phyloP scores from a whole-genome alignment of 768 basidiomycete species.

The Chalciporus chontae region DNA sequence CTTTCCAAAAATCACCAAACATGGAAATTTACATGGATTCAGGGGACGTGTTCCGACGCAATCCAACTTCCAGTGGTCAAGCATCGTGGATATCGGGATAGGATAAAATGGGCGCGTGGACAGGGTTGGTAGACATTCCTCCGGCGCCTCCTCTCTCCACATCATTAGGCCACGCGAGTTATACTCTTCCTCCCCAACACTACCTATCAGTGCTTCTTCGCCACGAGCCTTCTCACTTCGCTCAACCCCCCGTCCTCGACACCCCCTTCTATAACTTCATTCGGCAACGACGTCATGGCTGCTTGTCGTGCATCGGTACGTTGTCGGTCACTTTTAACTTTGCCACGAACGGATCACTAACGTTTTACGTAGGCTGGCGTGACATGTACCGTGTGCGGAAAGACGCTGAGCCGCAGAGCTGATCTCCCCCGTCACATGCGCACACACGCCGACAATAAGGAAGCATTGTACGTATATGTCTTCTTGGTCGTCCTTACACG shows the following conservation, averaged over 20 bases:
- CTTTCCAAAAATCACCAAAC: slow-evolving; percentile 15
- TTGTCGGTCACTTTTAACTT: not conserved
- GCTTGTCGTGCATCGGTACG: slow-evolving; percentile 7
- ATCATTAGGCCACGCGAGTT: not conserved
- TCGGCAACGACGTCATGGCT: slow-evolving; percentile 6
- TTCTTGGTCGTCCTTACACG: no score
- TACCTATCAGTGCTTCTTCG: not conserved
- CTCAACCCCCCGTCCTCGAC: not conserved
- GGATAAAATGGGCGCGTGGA: slow-evolving; percentile 19
- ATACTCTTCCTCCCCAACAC: not conserved
- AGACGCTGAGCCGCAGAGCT: slow-evolving; percentile 18
- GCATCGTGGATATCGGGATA: slow-evolving; percentile 5
- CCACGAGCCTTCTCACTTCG: not conserved
- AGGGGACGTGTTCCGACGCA: slow-evolving; percentile 22
- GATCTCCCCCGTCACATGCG: slow-evolving; percentile 29
- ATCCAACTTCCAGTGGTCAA: slow-evolving; percentile 20
- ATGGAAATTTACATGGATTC: slow-evolving; percentile 19
- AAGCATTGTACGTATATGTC: slow-evolving; percentile 18
- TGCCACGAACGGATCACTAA: not conserved
- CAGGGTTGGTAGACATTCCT: slow-evolving; percentile 1
- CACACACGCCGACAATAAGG: slow-evolving; percentile 21
- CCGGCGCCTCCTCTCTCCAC: not conserved
- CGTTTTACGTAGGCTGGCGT: slow-evolving; percentile 2
- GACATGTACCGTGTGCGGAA: slow-evolving; percentile 14
- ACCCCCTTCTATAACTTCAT: not conserved